Evolutionary conservation across 345 rosid species (phyloP).

Genomic region (Eucalyptus grandis): DNA sequence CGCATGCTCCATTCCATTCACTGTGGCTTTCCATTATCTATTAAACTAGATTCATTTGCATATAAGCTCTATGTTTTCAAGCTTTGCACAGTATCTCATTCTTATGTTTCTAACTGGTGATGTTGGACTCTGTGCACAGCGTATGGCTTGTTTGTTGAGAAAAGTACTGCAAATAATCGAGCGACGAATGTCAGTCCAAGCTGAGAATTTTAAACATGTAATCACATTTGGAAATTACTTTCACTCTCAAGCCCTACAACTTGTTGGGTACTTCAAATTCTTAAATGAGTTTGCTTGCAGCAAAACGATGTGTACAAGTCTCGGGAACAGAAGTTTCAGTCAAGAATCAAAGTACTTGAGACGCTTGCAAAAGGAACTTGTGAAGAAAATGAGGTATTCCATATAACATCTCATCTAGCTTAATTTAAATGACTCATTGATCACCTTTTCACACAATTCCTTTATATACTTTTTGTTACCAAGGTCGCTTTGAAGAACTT

Average conservation of each 20-base stretch:
- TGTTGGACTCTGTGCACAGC: conserved; percentile 7
- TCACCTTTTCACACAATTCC: neutral
- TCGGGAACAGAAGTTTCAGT: conserved; percentile 68
- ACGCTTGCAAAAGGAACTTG: conserved; percentile 62
- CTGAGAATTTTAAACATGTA: conserved; percentile 69
- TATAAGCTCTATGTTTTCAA: neutral
- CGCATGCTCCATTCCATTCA: neutral
- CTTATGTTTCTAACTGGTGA: neutral
- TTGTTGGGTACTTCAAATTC: neutral
- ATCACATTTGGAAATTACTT: neutral
- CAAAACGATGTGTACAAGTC: conserved; percentile 57
- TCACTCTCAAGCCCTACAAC: neutral
- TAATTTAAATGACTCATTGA: neutral
- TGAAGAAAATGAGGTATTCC: conserved; percentile 68
- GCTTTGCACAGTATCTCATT: neutral
- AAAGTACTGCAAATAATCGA: conserved; percentile 59
- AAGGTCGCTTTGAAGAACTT: conserved; percentile 35
- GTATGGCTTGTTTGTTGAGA: conserved; percentile 46
- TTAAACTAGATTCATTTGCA: neutral
- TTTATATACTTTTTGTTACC: neutral
- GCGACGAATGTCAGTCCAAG: conserved; percentile 60
- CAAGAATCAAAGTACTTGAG: conserved; percentile 64
- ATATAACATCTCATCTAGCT: neutral
- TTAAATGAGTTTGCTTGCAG: conserved; percentile 27
- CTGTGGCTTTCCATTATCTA: neutral